Evolutionary conservation across 2,329 filamentous ascomycete genomes (phyloP).

Genomic region (Chaetomium sp.): DNA sequence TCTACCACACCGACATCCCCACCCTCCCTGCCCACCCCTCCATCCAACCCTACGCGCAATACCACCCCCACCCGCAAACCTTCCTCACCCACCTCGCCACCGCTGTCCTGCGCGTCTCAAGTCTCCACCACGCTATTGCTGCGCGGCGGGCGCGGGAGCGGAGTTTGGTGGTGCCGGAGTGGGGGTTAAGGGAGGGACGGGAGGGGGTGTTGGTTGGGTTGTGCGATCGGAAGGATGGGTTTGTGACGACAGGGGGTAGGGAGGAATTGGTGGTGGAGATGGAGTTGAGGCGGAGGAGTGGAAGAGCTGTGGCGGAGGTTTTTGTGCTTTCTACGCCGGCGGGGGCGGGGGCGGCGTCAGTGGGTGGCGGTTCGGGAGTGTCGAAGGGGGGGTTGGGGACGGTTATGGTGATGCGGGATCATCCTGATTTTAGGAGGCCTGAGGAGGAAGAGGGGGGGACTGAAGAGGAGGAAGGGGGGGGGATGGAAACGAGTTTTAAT

Average conservation of each 20-base stretch:
- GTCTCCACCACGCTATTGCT: constrained; percentile 66
- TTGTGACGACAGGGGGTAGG: constrained; percentile 15
- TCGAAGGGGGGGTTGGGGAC: neutral
- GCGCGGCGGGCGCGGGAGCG: constrained; percentile 69
- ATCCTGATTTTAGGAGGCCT: constrained; percentile 58
- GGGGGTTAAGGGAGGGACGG: constrained; percentile 68
- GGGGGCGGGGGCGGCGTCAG: too few species aligned
- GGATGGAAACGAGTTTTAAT: constrained; percentile 73
- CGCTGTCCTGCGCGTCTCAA: constrained; percentile 67
- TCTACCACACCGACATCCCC: constrained; percentile 79
- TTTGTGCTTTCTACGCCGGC: constrained; percentile 43
- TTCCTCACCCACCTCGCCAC: constrained; percentile 83
- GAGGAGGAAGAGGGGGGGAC: constrained; percentile 46
- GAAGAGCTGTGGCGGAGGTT: constrained; percentile 65
- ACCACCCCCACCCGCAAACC: constrained; percentile 63
- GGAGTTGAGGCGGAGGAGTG: constrained; percentile 80
- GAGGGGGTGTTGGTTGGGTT: constrained; percentile 74
- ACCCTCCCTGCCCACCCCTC: neutral
- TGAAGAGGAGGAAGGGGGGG: constrained; percentile 43
- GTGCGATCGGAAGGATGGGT: constrained; percentile 28
- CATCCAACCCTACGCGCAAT: constrained; percentile 34
- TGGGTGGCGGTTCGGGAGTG: neutral
- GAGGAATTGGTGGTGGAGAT: constrained; percentile 63
- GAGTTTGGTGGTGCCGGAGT: constrained; percentile 67
- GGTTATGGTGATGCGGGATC: constrained; percentile 72